phyloP scores from a whole-genome alignment of 495 filamentous ascomycete species.

The Chaetomium fimeti region DNA sequence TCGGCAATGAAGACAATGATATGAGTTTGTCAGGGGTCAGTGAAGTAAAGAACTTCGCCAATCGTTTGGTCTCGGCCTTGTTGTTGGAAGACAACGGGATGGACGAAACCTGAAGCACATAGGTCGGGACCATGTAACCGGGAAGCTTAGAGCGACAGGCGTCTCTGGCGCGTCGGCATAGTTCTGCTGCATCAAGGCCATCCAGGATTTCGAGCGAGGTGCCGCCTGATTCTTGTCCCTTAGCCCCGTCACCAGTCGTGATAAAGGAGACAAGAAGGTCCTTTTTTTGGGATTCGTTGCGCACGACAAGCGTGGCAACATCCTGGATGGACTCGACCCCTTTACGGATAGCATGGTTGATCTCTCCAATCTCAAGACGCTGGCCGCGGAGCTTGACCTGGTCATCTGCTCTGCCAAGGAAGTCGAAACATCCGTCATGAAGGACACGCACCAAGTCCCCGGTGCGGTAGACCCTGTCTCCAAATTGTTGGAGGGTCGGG shows the following conservation, averaged over 20 bases:
- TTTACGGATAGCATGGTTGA: slow-evolving; percentile 63
- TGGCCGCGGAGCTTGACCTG: slow-evolving; percentile 80
- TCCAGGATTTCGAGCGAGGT: slow-evolving; percentile 34
- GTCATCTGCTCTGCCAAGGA: slow-evolving; percentile 72
- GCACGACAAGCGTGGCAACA: slow-evolving; percentile 63
- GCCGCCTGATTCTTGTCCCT: background rate
- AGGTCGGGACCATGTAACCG: slow-evolving; percentile 74
- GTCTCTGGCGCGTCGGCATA: slow-evolving; percentile 41
- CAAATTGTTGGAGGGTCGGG: slow-evolving; percentile 51
- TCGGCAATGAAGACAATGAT: slow-evolving; percentile 21
- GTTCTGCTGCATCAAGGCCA: slow-evolving; percentile 22
- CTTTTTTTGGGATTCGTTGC: slow-evolving; percentile 57
- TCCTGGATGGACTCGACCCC: slow-evolving; percentile 49
- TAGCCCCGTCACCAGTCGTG: slow-evolving; percentile 32
- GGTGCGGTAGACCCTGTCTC: slow-evolving; percentile 66
- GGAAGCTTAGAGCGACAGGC: slow-evolving; percentile 62
- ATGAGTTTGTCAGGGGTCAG: slow-evolving; percentile 58
- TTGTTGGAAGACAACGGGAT: slow-evolving; percentile 73
- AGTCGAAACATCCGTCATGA: slow-evolving; percentile 68
- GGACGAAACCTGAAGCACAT: slow-evolving; percentile 60
- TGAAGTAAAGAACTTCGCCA: slow-evolving; percentile 58
- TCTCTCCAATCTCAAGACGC: slow-evolving; percentile 73
- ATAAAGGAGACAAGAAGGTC: slow-evolving; percentile 71
- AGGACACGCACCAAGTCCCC: slow-evolving; percentile 75
- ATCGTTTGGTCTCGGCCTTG: slow-evolving; percentile 65